Conservation (phyloP, 768 basidiomycete genomes). For the Boletus bicolor region DNA sequence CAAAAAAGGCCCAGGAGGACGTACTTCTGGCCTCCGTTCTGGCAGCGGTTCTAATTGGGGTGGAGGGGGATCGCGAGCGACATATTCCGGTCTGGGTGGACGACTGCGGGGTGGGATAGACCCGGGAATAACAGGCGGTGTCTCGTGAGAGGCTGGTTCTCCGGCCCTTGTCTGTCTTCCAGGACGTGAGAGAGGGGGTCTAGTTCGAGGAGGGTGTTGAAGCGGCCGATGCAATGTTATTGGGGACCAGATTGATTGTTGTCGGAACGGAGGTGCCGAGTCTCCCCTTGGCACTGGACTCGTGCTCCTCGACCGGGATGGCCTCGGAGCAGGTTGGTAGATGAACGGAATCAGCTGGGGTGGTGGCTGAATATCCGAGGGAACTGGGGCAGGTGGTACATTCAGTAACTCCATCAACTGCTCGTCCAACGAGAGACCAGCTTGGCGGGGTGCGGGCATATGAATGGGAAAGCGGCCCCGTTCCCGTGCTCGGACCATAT, state of each 20-base stretch:
- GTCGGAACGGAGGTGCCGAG: slow-evolving; percentile 28
- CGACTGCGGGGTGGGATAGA: slow-evolving; percentile 1
- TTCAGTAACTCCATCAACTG: slow-evolving; percentile 59
- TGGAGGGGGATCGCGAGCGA: slow-evolving; percentile 8
- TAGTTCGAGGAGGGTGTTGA: slow-evolving; percentile 2
- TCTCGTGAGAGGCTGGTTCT: background rate
- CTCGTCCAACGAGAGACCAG: slow-evolving; percentile 54
- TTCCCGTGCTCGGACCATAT: slow-evolving; percentile 23
- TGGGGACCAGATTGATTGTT: slow-evolving; percentile 20
- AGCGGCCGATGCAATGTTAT: slow-evolving; percentile 13
- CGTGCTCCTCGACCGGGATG: slow-evolving; percentile 39
- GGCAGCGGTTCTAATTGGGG: background rate
- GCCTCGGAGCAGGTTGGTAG: slow-evolving; percentile 47
- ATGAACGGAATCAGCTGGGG: slow-evolving; percentile 53
- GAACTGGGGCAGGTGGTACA: slow-evolving; percentile 39
- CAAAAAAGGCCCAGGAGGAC: slow-evolving; percentile 19
- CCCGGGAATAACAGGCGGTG: slow-evolving; percentile 10
- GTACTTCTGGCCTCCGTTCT: slow-evolving; percentile 22
- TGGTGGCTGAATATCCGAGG: slow-evolving; percentile 42
- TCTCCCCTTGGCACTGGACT: slow-evolving; percentile 34
- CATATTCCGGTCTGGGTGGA: slow-evolving; percentile 6
- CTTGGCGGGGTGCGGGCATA: slow-evolving; percentile 38
- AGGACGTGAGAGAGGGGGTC: slow-evolving; percentile 5
- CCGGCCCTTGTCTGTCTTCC: background rate
- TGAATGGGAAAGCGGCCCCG: slow-evolving; percentile 38